phyloP scores from a whole-genome alignment of 2,329 filamentous ascomycete species.

The Coniochaeta hoffmannii region DNA sequence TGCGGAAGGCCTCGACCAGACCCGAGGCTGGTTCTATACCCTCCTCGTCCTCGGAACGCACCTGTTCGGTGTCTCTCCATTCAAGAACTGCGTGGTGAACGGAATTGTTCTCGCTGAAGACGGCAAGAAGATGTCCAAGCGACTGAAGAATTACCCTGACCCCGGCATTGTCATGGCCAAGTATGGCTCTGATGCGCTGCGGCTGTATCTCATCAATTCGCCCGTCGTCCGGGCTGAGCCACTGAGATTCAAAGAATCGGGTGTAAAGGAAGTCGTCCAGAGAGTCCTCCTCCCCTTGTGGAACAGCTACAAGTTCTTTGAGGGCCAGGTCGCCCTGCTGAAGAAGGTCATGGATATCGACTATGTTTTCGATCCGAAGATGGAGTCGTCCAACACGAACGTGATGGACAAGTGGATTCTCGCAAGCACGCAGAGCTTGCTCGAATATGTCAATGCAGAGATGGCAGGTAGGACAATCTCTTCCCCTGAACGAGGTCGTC shows the following conservation, averaged over 20 bases:
- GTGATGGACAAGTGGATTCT: conserved; percentile 97
- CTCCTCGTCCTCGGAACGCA: conserved; percentile 82
- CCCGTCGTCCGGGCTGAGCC: conserved; percentile 90
- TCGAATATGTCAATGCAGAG: conserved; percentile 87
- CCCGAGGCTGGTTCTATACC: conserved; percentile 95
- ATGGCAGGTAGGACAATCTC: conserved; percentile 59
- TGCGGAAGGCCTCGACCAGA: conserved; percentile 82
- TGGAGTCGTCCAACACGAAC: conserved; percentile 72
- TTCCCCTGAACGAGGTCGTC: too few relatives aligned
- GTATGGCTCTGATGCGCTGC: conserved; percentile 86
- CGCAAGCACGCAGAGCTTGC: conserved; percentile 81
- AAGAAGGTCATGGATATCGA: conserved; percentile 78
- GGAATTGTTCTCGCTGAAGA: conserved; percentile 90
- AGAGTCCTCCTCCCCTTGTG: conserved; percentile 86
- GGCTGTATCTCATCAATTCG: conserved; percentile 95
- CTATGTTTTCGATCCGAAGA: conserved; percentile 69
- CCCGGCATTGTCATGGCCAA: conserved; percentile 74
- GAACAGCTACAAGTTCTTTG: conserved; percentile 98
- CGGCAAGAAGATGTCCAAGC: conserved; percentile 98
- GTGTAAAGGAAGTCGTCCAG: conserved; percentile 90
- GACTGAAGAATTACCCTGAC: conserved; percentile 93
- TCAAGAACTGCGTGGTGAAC: conserved; percentile 95
- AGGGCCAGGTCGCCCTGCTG: conserved; percentile 74
- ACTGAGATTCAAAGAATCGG: conserved; percentile 81
- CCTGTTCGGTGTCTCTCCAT: conserved; percentile 76